A percentile compares a stretch with the other conserved stretches of the same genome.
These are phyloP conservation scores for Lactarius indigo DNA, from an alignment of 768 basidiomycete species.

Conservation along the genomic window DNA sequence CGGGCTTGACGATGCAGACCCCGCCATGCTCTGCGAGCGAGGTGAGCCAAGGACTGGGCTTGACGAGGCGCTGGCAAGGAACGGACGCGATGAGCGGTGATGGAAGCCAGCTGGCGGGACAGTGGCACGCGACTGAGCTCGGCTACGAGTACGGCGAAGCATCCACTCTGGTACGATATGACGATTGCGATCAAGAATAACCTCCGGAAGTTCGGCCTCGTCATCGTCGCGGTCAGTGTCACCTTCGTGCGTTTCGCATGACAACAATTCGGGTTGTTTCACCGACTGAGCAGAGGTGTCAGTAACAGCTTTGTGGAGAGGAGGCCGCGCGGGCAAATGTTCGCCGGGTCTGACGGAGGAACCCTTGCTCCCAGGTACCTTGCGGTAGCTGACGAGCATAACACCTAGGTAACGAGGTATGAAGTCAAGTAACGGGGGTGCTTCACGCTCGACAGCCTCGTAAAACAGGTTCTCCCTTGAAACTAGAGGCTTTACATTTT, in stretches of 20 bases:
- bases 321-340: conserved; percentile 28
- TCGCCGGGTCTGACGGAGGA: conserved; percentile 18
- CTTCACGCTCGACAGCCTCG: conserved; percentile 91
- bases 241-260: conserved; percentile 33
- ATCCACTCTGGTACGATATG: conserved; percentile 97
- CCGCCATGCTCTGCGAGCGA: conserved; percentile 13
- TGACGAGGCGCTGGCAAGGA: conserved; percentile 58
- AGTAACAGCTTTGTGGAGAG: conserved; percentile 32
- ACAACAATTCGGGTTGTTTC: background rate
- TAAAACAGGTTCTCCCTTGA: conserved; percentile 98
- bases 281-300: conserved; percentile 18
- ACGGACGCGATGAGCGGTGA: conserved; percentile 40
- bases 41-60: conserved; percentile 59
- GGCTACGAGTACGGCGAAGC: conserved; percentile 47
- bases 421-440: conserved; percentile 86
- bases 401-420: conserved; percentile 99
- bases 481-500: conserved; percentile 71
- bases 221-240: conserved; percentile 39
- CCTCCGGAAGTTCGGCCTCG: conserved; percentile 90
- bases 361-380: conserved; percentile 42
- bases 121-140: conserved; percentile 45
- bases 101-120: conserved; percentile 32
- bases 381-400: conserved; percentile 95
- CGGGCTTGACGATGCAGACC: conserved; percentile 31
- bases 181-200: conserved; percentile 85